Conservation (phyloP, 2,329 filamentous ascomycete species). For the Xylariaceae sp. region DNA sequence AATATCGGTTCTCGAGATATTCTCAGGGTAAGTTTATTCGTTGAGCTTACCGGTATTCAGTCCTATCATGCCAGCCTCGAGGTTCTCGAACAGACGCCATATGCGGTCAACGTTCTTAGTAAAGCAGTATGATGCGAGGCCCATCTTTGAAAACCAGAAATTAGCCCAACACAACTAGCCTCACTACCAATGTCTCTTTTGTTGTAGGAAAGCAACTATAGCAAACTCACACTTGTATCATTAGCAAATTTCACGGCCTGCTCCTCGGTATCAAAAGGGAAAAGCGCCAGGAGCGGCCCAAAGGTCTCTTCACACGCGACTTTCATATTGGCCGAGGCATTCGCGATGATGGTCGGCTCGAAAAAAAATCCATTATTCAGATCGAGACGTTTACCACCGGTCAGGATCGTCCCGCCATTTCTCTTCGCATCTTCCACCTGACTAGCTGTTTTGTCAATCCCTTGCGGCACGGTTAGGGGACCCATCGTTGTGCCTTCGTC, state of each 20-base stretch:
- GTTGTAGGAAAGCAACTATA: too few species aligned
- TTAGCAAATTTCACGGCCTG: conserved; percentile 61
- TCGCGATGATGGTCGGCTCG: conserved; percentile 61
- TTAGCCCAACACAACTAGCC: background rate
- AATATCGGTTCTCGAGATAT: background rate
- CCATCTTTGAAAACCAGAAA: conserved; percentile 48
- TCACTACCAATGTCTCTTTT: background rate
- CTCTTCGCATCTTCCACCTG: conserved; percentile 70
- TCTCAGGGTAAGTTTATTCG: background rate
- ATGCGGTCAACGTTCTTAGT: conserved; percentile 64
- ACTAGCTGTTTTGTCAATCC: conserved; percentile 60
- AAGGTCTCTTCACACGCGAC: conserved; percentile 61
- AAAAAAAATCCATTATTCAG: conserved; percentile 66
- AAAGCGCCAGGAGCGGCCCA: conserved; percentile 61
- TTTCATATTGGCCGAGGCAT: conserved; percentile 55
- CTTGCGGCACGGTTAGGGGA: conserved; percentile 61
- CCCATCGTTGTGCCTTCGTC: conserved; percentile 62
- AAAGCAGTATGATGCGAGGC: conserved; percentile 63
- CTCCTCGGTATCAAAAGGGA: conserved; percentile 62
- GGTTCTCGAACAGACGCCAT: conserved; percentile 63
- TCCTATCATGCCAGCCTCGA: conserved; percentile 60
- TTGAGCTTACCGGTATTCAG: conserved; percentile 50
- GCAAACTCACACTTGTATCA: conserved; percentile 50
- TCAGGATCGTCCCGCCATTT: conserved; percentile 67
- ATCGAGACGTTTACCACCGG: conserved; percentile 58